phyloP scores from a whole-genome alignment of 176 grass and related monocot genomes.

The Eleusine indica region DNA sequence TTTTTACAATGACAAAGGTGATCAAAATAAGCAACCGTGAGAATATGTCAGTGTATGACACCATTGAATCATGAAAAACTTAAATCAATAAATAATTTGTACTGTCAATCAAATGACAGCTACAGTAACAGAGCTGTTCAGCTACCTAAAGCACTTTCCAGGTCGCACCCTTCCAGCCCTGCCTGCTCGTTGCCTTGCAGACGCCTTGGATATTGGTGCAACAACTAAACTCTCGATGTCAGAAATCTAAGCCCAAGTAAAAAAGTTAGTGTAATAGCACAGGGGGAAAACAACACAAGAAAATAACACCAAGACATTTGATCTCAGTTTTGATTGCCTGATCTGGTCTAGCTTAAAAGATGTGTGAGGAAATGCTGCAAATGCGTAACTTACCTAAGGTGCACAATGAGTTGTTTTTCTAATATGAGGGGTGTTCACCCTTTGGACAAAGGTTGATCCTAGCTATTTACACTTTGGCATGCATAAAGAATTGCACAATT shows the following conservation, averaged over 20 bases:
- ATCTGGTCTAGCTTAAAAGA: not conserved
- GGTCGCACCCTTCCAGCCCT: constrained; percentile 93
- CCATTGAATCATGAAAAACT: not conserved
- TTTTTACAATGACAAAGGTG: not conserved
- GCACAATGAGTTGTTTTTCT: not conserved
- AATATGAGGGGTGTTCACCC: not conserved
- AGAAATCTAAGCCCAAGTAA: constrained; percentile 57
- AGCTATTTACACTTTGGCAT: not conserved
- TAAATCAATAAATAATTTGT: not conserved
- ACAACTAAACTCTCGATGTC: constrained; percentile 94
- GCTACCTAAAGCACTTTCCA: constrained; percentile 94
- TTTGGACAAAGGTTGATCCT: not conserved
- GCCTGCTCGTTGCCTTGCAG: constrained; percentile 90
- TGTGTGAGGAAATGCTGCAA: not conserved
- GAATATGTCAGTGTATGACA: constrained; percentile 11
- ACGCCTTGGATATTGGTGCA: constrained; percentile 93
- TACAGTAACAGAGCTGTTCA: not conserved
- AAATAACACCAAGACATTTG: not conserved
- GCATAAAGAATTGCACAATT: not conserved
- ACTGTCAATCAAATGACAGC: constrained; percentile 1
- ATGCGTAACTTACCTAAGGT: not conserved
- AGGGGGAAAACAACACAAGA: not conserved
- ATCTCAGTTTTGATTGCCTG: constrained; percentile 1
- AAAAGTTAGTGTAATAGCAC: constrained; percentile 1
- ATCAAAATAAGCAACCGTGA: constrained; percentile 6